Percentiles rank a stretch among this genome's conserved stretches.
These are phyloP conservation scores for Fusarium dlaminii DNA, from an alignment of 2,329 filamentous ascomycete genomes.

Conservation along the genomic window DNA sequence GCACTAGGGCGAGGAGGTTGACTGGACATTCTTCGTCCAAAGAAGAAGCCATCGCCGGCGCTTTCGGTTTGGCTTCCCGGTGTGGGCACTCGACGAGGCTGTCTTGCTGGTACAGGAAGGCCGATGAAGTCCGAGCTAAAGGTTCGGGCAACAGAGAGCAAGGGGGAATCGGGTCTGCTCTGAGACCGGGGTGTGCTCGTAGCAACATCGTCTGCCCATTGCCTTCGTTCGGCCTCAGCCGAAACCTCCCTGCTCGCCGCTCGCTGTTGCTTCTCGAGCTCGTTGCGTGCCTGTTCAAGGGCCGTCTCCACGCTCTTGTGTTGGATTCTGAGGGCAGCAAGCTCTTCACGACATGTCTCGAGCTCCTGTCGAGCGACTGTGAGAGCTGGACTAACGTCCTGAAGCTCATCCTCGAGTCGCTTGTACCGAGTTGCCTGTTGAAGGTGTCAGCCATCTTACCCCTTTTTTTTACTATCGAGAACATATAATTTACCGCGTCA, in stretches of 20 bases:
- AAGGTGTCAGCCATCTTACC: slow-evolving; percentile 27
- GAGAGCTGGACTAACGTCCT: slow-evolving; percentile 72
- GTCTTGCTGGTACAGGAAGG: slow-evolving; percentile 52
- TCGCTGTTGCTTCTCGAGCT: slow-evolving; percentile 60
- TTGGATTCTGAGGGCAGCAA: slow-evolving; percentile 71
- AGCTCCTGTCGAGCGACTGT: slow-evolving; percentile 72
- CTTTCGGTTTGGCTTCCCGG: slow-evolving; percentile 60
- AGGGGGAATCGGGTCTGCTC: slow-evolving; percentile 64
- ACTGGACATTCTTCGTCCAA: slow-evolving; percentile 60
- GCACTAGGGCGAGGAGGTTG: slow-evolving; percentile 58
- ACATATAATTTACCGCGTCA: slow-evolving; percentile 74
- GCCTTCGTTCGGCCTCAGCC: slow-evolving; percentile 55
- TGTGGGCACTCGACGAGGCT: slow-evolving; percentile 47
- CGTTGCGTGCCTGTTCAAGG: slow-evolving; percentile 63
- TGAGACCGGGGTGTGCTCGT: slow-evolving; percentile 54
- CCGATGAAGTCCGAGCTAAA: slow-evolving; percentile 65
- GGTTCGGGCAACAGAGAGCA: slow-evolving; percentile 61
- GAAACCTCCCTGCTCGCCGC: slow-evolving; percentile 44
- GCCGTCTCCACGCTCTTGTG: slow-evolving; percentile 73
- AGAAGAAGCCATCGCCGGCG: slow-evolving; percentile 50
- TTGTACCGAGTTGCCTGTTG: slow-evolving; percentile 69
- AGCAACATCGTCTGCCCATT: slow-evolving; percentile 63
- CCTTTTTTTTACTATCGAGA: neutral
- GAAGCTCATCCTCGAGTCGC: slow-evolving; percentile 83
- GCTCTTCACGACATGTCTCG: slow-evolving; percentile 64